A percentile compares a stretch with the other conserved stretches of the same genome.
Evolutionary conservation across 192 early-diverging fungal species (phyloP).

Genomic region (Rhizoclosmatium globosum): DNA sequence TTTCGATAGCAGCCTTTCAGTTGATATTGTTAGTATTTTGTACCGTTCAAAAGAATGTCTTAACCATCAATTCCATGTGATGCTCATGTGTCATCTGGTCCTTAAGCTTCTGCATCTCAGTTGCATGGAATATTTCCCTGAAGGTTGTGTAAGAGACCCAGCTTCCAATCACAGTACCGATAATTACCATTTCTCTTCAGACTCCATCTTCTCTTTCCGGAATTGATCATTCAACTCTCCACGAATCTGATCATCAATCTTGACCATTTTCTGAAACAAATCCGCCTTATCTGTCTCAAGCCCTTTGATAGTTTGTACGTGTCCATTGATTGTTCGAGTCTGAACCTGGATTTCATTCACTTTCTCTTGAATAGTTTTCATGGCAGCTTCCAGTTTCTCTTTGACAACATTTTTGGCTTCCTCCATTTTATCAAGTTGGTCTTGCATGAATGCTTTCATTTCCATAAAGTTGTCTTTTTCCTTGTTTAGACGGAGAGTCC

Average conservation of each 20-base stretch:
- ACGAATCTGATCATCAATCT: conserved; percentile 55
- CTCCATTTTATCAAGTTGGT: conserved; percentile 48
- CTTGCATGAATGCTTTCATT: conserved; percentile 34
- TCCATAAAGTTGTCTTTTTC: conserved; percentile 11
- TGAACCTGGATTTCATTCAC: conserved; percentile 67
- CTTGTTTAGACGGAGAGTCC: neutral
- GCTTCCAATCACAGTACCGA: too few species aligned
- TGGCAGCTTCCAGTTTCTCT: conserved; percentile 30
- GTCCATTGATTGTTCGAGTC: conserved; percentile 45
- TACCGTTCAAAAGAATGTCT: neutral
- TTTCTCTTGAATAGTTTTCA: conserved; percentile 47
- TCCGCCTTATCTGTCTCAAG: conserved; percentile 62
- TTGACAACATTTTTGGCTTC: conserved; percentile 43
- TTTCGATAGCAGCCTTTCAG: conserved; percentile 30
- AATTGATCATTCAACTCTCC: conserved; percentile 53
- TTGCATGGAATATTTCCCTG: conserved; percentile 35
- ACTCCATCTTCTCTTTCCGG: conserved; percentile 46
- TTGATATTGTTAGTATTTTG: neutral
- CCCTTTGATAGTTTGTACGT: conserved; percentile 26
- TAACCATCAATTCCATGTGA: conserved; percentile 36
- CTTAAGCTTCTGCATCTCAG: conserved; percentile 30
- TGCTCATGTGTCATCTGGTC: conserved; percentile 36
- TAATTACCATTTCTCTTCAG: conserved; percentile 24
- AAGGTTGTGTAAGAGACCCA: neutral
- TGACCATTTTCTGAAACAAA: conserved; percentile 62